Evolutionary conservation across 176 grass and related monocot genomes (phyloP).

Genomic region (Urochloa ruziziensis): DNA sequence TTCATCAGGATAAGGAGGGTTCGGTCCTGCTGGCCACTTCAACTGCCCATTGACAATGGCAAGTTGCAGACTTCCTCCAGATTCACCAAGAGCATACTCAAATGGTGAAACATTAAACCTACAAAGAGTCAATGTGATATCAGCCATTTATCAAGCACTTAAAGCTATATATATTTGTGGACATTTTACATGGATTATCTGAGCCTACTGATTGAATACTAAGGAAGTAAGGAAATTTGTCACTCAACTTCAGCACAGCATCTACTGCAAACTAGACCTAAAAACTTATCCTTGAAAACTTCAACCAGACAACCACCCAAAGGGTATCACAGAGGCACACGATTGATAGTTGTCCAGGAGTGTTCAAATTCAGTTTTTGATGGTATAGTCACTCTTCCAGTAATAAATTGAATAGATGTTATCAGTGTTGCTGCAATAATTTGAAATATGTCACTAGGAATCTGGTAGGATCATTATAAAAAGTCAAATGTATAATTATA

Average conservation of each 20-base stretch:
- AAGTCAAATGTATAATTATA: background rate
- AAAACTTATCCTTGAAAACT: background rate
- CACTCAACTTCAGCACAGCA: background rate
- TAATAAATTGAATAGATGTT: background rate
- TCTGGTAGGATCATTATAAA: background rate
- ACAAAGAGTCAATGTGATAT: slow-evolving; percentile 21
- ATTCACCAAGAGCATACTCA: slow-evolving; percentile 77
- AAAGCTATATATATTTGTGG: background rate
- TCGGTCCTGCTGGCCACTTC: slow-evolving; percentile 79
- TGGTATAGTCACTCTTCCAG: background rate
- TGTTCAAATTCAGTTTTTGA: background rate
- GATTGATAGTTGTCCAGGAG: background rate
- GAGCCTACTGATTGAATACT: background rate
- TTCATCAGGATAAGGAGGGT: slow-evolving; percentile 61
- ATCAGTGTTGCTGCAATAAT: background rate
- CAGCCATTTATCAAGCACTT: background rate
- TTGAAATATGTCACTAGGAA: background rate
- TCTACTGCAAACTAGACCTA: background rate
- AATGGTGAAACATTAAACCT: slow-evolving; percentile 94
- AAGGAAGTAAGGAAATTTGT: background rate
- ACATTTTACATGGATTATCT: background rate
- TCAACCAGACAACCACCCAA: background rate
- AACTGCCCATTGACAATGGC: slow-evolving; percentile 78
- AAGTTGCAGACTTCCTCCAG: slow-evolving; percentile 90
- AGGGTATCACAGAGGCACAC: background rate